A percentile compares a stretch with the other conserved stretches of the same genome.
Evolutionary conservation across 176 grass and related monocot species (phyloP).

Genomic region (Thinopyrum elongatum): DNA sequence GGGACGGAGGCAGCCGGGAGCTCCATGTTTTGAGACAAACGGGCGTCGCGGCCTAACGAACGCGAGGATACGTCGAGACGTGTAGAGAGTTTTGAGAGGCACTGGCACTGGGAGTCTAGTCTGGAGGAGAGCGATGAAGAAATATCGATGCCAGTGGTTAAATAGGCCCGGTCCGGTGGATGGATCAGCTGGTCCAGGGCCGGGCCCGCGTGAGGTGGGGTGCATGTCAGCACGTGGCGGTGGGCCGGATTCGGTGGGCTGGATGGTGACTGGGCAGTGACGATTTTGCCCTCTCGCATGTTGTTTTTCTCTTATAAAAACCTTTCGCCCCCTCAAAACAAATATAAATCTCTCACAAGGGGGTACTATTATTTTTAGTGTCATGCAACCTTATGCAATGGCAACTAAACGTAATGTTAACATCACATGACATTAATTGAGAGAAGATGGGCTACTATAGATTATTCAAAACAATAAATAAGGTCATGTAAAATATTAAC

Average conservation of each 20-base stretch:
- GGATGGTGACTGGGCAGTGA: not conserved
- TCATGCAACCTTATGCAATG: too few relatives aligned
- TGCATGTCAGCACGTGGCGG: not conserved
- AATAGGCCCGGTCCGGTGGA: slow-evolving; percentile 24
- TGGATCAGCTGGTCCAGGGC: not conserved
- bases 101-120: too few relatives aligned
- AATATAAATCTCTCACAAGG: too few relatives aligned
- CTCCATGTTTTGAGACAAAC: not conserved
- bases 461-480: too few relatives aligned
- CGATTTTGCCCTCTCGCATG: not conserved
- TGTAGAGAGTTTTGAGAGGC: not conserved
- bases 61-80: not conserved
- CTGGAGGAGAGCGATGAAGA: too few relatives aligned
- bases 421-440: too few relatives aligned
- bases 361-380: too few relatives aligned
- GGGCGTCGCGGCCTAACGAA: not conserved
- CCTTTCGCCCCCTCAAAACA: too few relatives aligned
- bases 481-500: too few relatives aligned
- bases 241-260: not conserved
- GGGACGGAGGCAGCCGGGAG: slow-evolving; percentile 29
- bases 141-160: not conserved
- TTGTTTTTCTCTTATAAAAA: not conserved
- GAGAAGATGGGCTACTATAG: too few relatives aligned
- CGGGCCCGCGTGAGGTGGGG: not conserved
- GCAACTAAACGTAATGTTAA: too few relatives aligned